A percentile compares a stretch with the other conserved stretches of the same genome.
Conservation (phyloP, 208 protist genomes). For the Acanthamoeba sp. region DNA sequence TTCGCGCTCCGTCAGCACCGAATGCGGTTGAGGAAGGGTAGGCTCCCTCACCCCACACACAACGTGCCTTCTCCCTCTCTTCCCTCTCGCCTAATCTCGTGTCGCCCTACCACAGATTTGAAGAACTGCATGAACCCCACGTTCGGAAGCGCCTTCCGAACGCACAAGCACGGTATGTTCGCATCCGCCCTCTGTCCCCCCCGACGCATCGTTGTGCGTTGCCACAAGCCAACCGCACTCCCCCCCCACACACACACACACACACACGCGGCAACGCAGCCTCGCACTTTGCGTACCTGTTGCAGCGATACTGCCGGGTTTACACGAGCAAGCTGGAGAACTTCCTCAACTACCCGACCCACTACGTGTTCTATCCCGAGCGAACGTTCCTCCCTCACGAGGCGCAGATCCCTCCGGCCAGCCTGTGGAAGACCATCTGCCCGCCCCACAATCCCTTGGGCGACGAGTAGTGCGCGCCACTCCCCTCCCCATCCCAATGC, state of each 20-base stretch:
- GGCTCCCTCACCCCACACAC: background rate
- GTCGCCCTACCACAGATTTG: background rate
- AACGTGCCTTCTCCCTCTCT: background rate
- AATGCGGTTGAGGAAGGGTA: constrained; percentile 19
- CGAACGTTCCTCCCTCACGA: constrained; percentile 57
- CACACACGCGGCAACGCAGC: constrained; percentile 14
- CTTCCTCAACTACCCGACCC: constrained; percentile 72
- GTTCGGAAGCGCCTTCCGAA: constrained; percentile 62
- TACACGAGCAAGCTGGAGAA: constrained; percentile 71
- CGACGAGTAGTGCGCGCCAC: no score
- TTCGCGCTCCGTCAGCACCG: constrained; percentile 27
- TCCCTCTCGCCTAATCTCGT: background rate
- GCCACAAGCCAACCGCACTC: background rate
- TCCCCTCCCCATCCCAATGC: no score
- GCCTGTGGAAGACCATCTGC: constrained; percentile 67
- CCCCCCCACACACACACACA: background rate
- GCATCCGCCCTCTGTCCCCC: background rate
- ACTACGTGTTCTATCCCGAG: constrained; percentile 63
- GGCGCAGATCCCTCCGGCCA: constrained; percentile 41
- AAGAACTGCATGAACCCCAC: constrained; percentile 54
- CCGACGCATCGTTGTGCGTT: background rate
- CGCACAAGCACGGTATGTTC: constrained; percentile 46
- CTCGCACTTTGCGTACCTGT: constrained; percentile 56
- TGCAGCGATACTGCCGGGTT: constrained; percentile 53
- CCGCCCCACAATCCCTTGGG: background rate